Evolutionary conservation across 257 asterid species (phyloP).

Genomic region (Capsicum baccatum): DNA sequence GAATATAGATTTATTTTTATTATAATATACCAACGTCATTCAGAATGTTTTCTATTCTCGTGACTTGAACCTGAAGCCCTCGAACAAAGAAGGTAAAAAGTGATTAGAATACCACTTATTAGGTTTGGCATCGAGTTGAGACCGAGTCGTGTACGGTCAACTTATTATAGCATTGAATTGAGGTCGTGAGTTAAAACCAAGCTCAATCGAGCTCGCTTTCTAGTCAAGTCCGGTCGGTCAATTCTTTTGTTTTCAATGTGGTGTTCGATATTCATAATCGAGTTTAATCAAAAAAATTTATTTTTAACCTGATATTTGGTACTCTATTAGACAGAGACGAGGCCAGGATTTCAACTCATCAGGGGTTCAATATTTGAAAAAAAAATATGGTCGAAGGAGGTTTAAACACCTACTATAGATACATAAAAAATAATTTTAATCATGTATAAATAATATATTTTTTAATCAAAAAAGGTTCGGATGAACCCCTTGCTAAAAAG

Average conservation of each 20-base stretch:
- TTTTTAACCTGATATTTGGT: not conserved
- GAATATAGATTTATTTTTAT: not conserved
- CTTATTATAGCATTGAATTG: not conserved
- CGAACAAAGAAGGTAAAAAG: too few relatives aligned
- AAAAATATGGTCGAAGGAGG: too few relatives aligned
- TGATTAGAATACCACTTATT: not conserved
- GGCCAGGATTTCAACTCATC: too few relatives aligned
- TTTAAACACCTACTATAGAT: too few relatives aligned
- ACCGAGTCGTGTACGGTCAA: not conserved
- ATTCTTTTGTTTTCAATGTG: not conserved
- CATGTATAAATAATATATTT: too few relatives aligned
- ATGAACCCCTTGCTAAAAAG: too few relatives aligned
- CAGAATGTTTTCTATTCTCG: not conserved
- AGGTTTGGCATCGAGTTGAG: not conserved
- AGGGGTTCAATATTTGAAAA: too few relatives aligned
- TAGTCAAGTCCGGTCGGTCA: not conserved
- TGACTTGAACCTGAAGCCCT: not conserved
- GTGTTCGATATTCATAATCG: not conserved
- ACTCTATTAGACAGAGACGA: not conserved
- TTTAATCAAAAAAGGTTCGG: too few relatives aligned
- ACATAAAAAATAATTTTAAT: too few relatives aligned
- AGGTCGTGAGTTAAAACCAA: not conserved
- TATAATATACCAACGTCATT: not conserved
- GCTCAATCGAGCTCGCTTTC: not conserved
- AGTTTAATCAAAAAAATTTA: not conserved